Conservation (phyloP, 2,329 filamentous ascomycete species). For the Cladosporium halotolerans region DNA sequence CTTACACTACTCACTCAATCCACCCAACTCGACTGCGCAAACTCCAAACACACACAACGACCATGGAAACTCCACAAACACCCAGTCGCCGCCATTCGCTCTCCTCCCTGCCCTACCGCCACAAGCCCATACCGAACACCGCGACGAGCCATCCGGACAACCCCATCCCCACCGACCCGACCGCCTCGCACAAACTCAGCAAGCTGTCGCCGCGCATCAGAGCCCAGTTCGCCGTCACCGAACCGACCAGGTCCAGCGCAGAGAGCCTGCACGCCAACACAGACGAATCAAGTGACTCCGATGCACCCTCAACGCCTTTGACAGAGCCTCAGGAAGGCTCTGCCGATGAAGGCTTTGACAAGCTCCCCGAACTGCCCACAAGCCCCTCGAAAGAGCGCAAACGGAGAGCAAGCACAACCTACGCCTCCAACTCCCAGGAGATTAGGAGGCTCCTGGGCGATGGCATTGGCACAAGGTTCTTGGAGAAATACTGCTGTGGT, state of each 20-base stretch:
- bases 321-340: constrained; percentile 33
- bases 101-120: constrained; percentile 25
- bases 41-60: neutral
- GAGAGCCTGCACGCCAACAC: constrained; percentile 23
- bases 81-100: constrained; percentile 26
- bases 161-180: constrained; percentile 40
- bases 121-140: constrained; percentile 35
- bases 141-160: constrained; percentile 42
- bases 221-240: constrained; percentile 9
- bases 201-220: constrained; percentile 5
- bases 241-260: constrained; percentile 24
- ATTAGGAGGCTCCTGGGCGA: constrained; percentile 53
- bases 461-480: constrained; percentile 51
- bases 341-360: constrained; percentile 28
- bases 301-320: constrained; percentile 38
- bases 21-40: neutral
- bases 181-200: constrained; percentile 1
- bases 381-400: constrained; percentile 13
- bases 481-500: constrained; percentile 59
- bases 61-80: constrained; percentile 4
- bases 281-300: constrained; percentile 37
- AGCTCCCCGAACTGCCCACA: constrained; percentile 32
- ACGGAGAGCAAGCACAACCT: constrained; percentile 31
- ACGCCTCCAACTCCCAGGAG: constrained; percentile 49
- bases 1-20: neutral